phyloP scores from a whole-genome alignment of 768 basidiomycete genomes.

The Lepiota venenata region DNA sequence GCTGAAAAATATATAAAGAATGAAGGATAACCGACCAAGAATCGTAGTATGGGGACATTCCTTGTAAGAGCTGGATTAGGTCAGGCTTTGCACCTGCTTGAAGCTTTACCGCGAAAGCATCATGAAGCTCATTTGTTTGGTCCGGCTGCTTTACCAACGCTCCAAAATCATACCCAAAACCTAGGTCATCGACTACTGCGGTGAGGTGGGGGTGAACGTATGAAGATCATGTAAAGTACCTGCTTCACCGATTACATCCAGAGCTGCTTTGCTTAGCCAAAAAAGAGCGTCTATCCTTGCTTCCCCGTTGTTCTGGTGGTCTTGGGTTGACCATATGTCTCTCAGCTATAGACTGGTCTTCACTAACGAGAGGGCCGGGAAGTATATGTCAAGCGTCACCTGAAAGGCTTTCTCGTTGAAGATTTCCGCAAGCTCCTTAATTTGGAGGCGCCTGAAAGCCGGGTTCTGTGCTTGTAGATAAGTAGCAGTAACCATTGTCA shows the following conservation, averaged over 20 bases:
- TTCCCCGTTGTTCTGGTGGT: conserved; percentile 21
- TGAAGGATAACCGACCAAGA: conserved; percentile 27
- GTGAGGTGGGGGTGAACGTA: not conserved
- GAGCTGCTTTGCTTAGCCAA: conserved; percentile 63
- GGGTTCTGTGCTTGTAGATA: conserved; percentile 43
- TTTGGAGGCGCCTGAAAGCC: conserved; percentile 57
- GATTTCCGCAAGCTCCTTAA: conserved; percentile 49
- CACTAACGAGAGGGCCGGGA: not conserved
- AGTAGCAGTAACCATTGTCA: not conserved
- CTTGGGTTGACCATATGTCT: conserved; percentile 41
- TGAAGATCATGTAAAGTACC: conserved; percentile 29
- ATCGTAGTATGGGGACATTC: conserved; percentile 29
- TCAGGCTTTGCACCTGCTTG: conserved; percentile 34
- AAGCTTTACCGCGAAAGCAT: conserved; percentile 53
- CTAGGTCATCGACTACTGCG: conserved; percentile 9
- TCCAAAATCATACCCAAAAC: conserved; percentile 33
- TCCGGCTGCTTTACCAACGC: conserved; percentile 19
- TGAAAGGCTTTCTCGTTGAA: conserved; percentile 50
- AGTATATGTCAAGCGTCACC: conserved; percentile 24
- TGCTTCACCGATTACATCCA: conserved; percentile 75
- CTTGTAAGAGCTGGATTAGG: conserved; percentile 27
- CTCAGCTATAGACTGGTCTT: conserved; percentile 34
- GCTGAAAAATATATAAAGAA: not conserved
- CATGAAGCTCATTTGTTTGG: conserved; percentile 45
- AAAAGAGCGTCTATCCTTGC: conserved; percentile 52